Conservation (phyloP, 2,329 filamentous ascomycete species). For the Dissoconium aciculare region DNA sequence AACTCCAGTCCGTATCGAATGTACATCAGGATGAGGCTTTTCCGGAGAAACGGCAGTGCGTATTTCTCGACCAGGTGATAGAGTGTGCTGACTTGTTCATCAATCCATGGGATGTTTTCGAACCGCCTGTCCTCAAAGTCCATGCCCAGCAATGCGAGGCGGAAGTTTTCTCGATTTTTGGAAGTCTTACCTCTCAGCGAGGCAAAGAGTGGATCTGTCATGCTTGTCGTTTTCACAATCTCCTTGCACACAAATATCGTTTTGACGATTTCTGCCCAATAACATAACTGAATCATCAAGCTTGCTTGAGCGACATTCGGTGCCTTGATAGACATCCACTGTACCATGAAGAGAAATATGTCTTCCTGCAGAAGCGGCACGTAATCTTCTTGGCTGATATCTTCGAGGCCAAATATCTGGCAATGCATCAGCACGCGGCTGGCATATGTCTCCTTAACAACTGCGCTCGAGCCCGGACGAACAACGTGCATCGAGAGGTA, state of each 20-base stretch:
- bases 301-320: slow-evolving; percentile 18
- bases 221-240: slow-evolving; percentile 7
- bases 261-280: slow-evolving; percentile 80
- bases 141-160: slow-evolving; percentile 7
- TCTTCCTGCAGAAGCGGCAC: slow-evolving; percentile 48
- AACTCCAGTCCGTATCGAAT: slow-evolving; percentile 83
- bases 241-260: slow-evolving; percentile 45
- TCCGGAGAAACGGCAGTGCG: slow-evolving; percentile 78
- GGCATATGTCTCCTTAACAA: slow-evolving; percentile 14
- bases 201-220: not conserved
- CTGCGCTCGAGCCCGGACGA: slow-evolving; percentile 35
- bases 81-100: slow-evolving; percentile 16
- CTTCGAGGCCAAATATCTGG: slow-evolving; percentile 19
- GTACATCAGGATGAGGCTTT: slow-evolving; percentile 68
- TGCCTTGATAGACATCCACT: slow-evolving; percentile 30
- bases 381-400: slow-evolving; percentile 4
- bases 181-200: not conserved
- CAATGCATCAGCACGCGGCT: slow-evolving; percentile 18
- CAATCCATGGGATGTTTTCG: slow-evolving; percentile 4
- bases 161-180: not conserved
- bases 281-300: slow-evolving; percentile 68
- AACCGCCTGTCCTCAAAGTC: slow-evolving; percentile 5
- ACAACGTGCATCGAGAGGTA: slow-evolving; percentile 67
- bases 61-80: slow-evolving; percentile 53
- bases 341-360: slow-evolving; percentile 65